Conservation (phyloP, 2,329 filamentous ascomycete genomes). For the Aspergillus sp. region DNA sequence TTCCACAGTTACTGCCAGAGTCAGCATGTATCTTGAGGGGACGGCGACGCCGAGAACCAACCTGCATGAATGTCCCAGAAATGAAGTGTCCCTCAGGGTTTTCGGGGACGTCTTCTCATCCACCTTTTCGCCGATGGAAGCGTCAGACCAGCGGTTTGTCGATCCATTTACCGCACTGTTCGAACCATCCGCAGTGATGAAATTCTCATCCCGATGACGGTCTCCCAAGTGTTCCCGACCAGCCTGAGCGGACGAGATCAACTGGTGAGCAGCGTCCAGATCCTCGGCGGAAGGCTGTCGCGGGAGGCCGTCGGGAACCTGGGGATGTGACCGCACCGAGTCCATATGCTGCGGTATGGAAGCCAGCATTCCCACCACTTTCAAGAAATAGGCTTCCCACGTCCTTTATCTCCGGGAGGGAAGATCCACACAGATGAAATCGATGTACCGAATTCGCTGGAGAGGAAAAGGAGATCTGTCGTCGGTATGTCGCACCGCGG, state of each 20-base stretch:
- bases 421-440: not conserved
- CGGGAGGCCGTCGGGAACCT: slow-evolving; percentile 21
- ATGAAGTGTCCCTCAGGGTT: slow-evolving; percentile 28
- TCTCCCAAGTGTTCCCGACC: slow-evolving; percentile 29
- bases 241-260: slow-evolving; percentile 38
- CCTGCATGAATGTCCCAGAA: slow-evolving; percentile 35
- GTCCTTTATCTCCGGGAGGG: not conserved
- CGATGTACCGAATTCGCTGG: not conserved
- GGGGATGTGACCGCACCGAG: slow-evolving; percentile 23
- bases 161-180: too few species aligned
- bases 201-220: slow-evolving; percentile 14
- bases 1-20: slow-evolving; percentile 72
- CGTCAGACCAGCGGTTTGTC: slow-evolving; percentile 10
- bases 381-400: not conserved
- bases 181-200: too few species aligned
- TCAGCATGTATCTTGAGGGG: slow-evolving; percentile 7
- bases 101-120: slow-evolving; percentile 25
- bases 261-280: slow-evolving; percentile 39
- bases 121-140: slow-evolving; percentile 6
- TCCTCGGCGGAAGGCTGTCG: slow-evolving; percentile 40
- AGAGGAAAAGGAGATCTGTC: slow-evolving; percentile 7
- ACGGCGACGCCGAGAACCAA: slow-evolving; percentile 11
- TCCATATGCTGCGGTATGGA: slow-evolving; percentile 31
- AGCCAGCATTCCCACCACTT: slow-evolving; percentile 24
- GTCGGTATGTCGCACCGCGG: slow-evolving; percentile 20